Evolutionary conservation across 2,329 filamentous ascomycete species (phyloP).

Genomic region (Ophiostoma tasmaniense): DNA sequence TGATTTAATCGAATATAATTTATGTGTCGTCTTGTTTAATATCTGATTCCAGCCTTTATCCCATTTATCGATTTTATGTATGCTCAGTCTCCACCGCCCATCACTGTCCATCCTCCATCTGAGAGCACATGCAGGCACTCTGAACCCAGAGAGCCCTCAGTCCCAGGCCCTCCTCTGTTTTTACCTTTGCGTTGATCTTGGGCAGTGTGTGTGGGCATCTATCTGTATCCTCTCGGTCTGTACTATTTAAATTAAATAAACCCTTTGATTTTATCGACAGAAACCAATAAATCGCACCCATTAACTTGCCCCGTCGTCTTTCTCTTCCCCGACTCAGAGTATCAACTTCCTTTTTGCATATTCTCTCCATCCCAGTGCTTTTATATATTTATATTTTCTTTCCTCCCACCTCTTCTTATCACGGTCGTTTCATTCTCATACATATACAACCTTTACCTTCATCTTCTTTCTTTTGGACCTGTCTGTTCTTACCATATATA

Average conservation of each 20-base stretch:
- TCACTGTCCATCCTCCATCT: not conserved
- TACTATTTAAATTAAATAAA: too few relatives aligned
- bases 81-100: not conserved
- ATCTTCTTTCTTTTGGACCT: slow-evolving; percentile 10
- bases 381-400: slow-evolving; percentile 1
- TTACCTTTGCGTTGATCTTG: not conserved
- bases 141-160: not conserved
- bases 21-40: not conserved
- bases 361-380: not conserved
- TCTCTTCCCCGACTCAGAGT: not conserved
- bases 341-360: not conserved
- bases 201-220: not conserved
- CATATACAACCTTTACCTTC: slow-evolving; percentile 11
- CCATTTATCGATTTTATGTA: slow-evolving; percentile 8
- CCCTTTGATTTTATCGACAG: not conserved
- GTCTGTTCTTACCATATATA: slow-evolving; percentile 2
- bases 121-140: not conserved
- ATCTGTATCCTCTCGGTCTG: not conserved
- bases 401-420: slow-evolving; percentile 9
- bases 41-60: too few relatives aligned
- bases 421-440: slow-evolving; percentile 12
- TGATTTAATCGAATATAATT: not conserved
- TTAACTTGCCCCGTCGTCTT: not conserved
- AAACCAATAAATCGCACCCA: not conserved
- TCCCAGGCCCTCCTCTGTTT: not conserved